These are phyloP conservation scores for Solanum hybrid DNA, from an alignment of 305 asterid genomes.

Conservation along the genomic window DNA sequence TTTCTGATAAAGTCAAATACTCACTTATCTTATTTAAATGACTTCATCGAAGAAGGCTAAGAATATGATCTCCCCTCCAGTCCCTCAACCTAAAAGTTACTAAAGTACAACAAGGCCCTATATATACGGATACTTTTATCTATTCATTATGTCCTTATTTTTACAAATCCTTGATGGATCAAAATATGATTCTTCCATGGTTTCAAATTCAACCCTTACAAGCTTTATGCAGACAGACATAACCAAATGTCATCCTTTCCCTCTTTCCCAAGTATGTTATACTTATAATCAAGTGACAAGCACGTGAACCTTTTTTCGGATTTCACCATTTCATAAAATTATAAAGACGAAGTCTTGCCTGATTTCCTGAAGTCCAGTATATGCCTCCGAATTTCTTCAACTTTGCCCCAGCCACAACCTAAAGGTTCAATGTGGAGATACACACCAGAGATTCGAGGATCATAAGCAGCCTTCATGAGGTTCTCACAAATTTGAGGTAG, in stretches of 20 bases:
- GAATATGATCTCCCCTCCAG: neutral
- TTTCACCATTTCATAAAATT: neutral
- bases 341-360: slow-evolving; percentile 25
- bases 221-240: neutral
- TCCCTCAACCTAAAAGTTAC: neutral
- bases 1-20: neutral
- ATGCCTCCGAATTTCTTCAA: slow-evolving; percentile 90
- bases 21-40: neutral
- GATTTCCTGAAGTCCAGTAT: slow-evolving; percentile 76
- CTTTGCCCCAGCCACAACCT: slow-evolving; percentile 93
- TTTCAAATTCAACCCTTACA: neutral
- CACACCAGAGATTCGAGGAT: slow-evolving; percentile 86
- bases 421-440: slow-evolving; percentile 85
- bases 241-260: neutral
- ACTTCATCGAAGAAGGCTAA: neutral
- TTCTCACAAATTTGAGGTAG: slow-evolving; percentile 93
- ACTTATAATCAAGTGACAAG: neutral
- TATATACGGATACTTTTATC: neutral
- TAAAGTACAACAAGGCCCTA: neutral
- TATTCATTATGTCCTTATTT: neutral
- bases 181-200: neutral
- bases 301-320: neutral
- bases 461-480: slow-evolving; percentile 83
- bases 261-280: neutral
- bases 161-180: neutral